Percentiles rank a stretch among this genome's conserved stretches.
phyloP scores from a whole-genome alignment of 345 rosid genomes.

The Kernera saxatilis region DNA sequence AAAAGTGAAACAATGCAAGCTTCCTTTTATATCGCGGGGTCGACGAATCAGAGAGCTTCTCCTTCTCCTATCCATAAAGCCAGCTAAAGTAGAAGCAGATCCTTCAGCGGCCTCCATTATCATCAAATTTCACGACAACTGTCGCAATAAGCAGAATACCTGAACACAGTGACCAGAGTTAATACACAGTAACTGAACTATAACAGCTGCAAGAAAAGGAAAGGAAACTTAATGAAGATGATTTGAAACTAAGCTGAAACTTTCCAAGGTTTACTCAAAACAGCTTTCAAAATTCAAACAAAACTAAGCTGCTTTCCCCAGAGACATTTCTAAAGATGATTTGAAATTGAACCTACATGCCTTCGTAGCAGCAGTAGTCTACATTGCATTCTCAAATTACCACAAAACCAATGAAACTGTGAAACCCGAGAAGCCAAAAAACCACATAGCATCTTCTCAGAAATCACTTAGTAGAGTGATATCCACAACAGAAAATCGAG shows the following conservation, averaged over 20 bases:
- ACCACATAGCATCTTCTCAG: neutral
- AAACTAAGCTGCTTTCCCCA: neutral
- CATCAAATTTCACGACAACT: neutral
- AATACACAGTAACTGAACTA: neutral
- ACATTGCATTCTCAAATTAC: neutral
- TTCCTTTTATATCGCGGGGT: constrained; percentile 33
- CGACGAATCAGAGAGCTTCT: constrained; percentile 46
- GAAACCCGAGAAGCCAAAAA: neutral
- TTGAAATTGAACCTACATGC: neutral
- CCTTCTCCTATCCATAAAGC: constrained; percentile 41
- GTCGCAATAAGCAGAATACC: neutral
- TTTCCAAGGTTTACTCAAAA: neutral
- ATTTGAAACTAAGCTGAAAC: too few species aligned
- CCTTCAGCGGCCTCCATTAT: constrained; percentile 44
- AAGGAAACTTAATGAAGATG: neutral
- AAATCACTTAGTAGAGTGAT: neutral
- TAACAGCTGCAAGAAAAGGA: neutral
- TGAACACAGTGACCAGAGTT: neutral
- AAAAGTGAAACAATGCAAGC: constrained; percentile 22
- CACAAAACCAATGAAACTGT: neutral
- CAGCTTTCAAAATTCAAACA: neutral
- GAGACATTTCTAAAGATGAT: neutral
- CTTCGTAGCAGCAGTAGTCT: too few species aligned
- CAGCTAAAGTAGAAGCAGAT: constrained; percentile 28
- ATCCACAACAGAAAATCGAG: neutral